A percentile compares a stretch with the other conserved stretches of the same genome.
Evolutionary conservation across 2,329 filamentous ascomycete species (phyloP).

Genomic region (Cladosporium sp.): DNA sequence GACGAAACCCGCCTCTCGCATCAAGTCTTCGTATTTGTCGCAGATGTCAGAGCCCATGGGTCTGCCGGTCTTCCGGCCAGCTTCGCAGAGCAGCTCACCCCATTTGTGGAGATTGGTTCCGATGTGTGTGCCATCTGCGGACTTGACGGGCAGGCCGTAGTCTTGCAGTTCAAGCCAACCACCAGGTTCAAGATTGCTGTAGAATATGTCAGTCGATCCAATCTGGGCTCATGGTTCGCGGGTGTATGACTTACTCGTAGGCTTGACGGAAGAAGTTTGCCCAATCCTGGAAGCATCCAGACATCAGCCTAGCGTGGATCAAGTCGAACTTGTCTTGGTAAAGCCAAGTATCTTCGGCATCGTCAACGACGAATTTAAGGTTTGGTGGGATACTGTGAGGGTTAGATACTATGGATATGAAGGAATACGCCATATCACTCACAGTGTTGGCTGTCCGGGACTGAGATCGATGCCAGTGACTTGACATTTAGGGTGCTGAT

Average conservation of each 20-base stretch:
- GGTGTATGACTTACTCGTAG: constrained; percentile 35
- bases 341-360: constrained; percentile 58
- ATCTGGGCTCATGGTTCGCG: no score
- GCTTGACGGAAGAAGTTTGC: constrained; percentile 45
- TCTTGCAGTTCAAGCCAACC: constrained; percentile 52
- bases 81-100: constrained; percentile 36
- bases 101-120: constrained; percentile 31
- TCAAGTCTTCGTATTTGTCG: constrained; percentile 35
- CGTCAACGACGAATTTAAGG: constrained; percentile 59
- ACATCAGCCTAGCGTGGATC: constrained; percentile 51
- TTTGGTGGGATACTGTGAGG: constrained; percentile 52
- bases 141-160: constrained; percentile 39
- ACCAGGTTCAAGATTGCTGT: constrained; percentile 44
- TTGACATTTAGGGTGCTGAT: constrained; percentile 37
- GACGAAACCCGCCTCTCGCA: constrained; percentile 40
- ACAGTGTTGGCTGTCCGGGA: constrained; percentile 46
- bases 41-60: constrained; percentile 38
- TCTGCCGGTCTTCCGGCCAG: constrained; percentile 37
- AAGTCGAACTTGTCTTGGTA: constrained; percentile 53
- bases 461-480: constrained; percentile 48
- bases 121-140: constrained; percentile 34
- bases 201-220: constrained; percentile 13
- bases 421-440: background rate
- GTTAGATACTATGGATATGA: background rate
- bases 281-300: constrained; percentile 53